Evolutionary conservation across 352 stramenopile species (phyloP).

Genomic region (Elongisporangium anandrum): DNA sequence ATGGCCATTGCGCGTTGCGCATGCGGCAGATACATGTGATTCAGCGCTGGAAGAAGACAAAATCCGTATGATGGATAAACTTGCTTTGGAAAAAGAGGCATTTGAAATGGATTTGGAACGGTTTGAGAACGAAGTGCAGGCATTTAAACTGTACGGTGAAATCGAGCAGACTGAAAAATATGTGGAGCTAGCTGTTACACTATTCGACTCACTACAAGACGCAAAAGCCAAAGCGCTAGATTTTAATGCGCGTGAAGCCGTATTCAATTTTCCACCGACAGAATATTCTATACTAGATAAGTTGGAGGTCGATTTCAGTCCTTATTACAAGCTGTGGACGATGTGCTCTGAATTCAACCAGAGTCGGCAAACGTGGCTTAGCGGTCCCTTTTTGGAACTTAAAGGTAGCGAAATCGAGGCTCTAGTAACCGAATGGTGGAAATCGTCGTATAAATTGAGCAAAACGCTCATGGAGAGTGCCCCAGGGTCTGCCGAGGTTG

Average conservation of each 20-base stretch:
- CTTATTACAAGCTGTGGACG: constrained; percentile 94
- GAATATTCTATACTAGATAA: constrained; percentile 88
- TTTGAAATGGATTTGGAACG: constrained; percentile 83
- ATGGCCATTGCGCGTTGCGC: constrained; percentile 76
- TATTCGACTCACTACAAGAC: constrained; percentile 89
- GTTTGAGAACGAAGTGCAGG: constrained; percentile 87
- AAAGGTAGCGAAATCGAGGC: constrained; percentile 86
- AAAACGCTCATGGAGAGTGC: constrained; percentile 88
- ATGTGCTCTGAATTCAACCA: constrained; percentile 94
- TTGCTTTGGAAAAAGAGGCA: constrained; percentile 88
- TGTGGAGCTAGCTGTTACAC: constrained; percentile 77
- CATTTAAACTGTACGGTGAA: constrained; percentile 86
- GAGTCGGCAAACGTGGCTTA: constrained; percentile 89
- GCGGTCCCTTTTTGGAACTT: constrained; percentile 89
- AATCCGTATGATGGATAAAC: constrained; percentile 92
- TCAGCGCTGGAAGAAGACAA: constrained; percentile 90
- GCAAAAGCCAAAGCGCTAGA: constrained; percentile 88
- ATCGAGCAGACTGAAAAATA: constrained; percentile 89
- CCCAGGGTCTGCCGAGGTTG: constrained; percentile 85
- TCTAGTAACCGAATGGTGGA: constrained; percentile 92
- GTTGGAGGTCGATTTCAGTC: constrained; percentile 82
- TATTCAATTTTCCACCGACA: constrained; percentile 92
- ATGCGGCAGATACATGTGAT: constrained; percentile 81
- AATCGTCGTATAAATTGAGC: constrained; percentile 89
- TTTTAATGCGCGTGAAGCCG: constrained; percentile 91